Percentiles rank a stretch among this genome's conserved stretches.
Conservation (phyloP, 805 yeast genomes). For the Candida alai region DNA sequence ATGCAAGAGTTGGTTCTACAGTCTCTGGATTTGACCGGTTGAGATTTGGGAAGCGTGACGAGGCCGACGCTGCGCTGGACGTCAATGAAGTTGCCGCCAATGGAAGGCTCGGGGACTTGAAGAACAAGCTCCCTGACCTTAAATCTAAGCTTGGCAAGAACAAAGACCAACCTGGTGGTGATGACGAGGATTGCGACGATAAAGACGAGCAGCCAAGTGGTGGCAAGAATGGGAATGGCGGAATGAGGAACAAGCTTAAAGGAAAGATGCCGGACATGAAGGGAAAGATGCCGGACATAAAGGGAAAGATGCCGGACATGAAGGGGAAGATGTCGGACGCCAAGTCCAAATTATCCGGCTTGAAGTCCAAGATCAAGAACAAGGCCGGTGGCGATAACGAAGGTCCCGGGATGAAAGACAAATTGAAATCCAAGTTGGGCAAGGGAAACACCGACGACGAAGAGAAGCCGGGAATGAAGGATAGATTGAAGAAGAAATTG, state of each 20-base stretch:
- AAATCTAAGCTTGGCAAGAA: no score
- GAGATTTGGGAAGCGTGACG: conserved; percentile 4
- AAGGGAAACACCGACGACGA: background rate
- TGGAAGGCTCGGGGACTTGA: conserved; percentile 4
- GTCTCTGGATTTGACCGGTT: no score
- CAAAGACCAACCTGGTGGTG: no score
- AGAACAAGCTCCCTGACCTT: conserved; percentile 1
- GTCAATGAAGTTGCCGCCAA: conserved; percentile 1
- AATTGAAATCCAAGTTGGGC: background rate
- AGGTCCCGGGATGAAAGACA: background rate
- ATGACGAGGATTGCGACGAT: conserved; percentile 4
- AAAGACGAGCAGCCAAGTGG: background rate
- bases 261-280: conserved; percentile 3
- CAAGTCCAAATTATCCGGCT: background rate
- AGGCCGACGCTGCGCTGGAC: background rate
- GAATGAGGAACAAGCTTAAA: no score
- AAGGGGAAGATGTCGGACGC: conserved; percentile 3
- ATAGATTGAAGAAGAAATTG: background rate
- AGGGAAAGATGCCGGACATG: conserved; percentile 5
- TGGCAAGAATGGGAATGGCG: background rate
- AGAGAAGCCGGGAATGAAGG: background rate
- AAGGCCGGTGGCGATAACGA: background rate
- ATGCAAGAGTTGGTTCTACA: background rate
- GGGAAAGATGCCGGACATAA: conserved; percentile 3
- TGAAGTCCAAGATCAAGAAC: conserved; percentile 1